Conservation (phyloP, 129 eudicot genomes). For the Scalesia atractyloides region DNA sequence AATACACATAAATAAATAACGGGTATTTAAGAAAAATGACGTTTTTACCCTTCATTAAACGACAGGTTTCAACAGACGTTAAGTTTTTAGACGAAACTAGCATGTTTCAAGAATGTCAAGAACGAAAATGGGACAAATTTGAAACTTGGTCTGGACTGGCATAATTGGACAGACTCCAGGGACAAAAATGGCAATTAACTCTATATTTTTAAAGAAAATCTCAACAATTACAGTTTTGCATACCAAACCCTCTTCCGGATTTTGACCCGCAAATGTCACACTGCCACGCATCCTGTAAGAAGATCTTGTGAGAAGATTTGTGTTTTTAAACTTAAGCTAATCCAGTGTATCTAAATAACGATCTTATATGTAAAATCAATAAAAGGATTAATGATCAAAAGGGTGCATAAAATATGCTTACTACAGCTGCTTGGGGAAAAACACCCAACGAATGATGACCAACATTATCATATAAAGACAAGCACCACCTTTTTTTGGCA, state of each 20-base stretch:
- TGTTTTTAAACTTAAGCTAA: not conserved
- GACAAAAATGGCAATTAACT: no score
- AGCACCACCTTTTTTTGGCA: slow-evolving; percentile 88
- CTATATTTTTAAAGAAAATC: not conserved
- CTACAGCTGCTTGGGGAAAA: slow-evolving; percentile 75
- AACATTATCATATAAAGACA: slow-evolving; percentile 66
- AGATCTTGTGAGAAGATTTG: not conserved
- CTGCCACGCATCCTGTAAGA: slow-evolving; percentile 76
- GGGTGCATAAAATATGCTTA: slow-evolving; percentile 20
- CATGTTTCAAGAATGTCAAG: no score
- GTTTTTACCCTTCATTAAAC: no score
- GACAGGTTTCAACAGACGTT: no score
- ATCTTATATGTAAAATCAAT: not conserved
- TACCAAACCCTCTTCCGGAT: slow-evolving; percentile 86
- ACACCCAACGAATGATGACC: slow-evolving; percentile 74
- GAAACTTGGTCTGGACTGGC: no score
- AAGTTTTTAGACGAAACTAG: no score
- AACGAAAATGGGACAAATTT: no score
- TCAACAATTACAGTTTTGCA: not conserved
- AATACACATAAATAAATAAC: not conserved
- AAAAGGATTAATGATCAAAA: not conserved
- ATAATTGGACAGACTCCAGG: no score
- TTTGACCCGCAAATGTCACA: slow-evolving; percentile 84
- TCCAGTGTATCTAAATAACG: not conserved
- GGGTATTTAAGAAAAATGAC: not conserved